Evolutionary conservation across 495 filamentous ascomycete species (phyloP).

Genomic region (Lophiotrema nucula): DNA sequence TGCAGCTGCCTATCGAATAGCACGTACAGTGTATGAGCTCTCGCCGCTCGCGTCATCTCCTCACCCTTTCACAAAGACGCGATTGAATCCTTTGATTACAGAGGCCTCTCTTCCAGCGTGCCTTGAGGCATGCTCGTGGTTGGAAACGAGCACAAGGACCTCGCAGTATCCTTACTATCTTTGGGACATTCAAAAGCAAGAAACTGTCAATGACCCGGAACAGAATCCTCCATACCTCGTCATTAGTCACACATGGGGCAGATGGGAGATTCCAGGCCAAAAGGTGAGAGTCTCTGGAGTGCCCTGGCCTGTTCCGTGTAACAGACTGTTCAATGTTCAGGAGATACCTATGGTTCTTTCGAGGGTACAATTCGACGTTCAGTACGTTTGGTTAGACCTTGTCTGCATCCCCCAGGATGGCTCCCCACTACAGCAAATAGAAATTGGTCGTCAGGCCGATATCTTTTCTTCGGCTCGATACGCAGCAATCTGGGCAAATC

Average conservation of each 20-base stretch:
- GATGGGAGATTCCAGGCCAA: background rate
- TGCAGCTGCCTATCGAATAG: background rate
- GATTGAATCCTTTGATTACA: background rate
- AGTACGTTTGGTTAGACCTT: background rate
- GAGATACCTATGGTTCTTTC: background rate
- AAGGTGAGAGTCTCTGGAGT: background rate
- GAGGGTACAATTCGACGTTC: background rate
- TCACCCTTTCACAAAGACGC: too few relatives aligned
- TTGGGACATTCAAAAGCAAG: background rate
- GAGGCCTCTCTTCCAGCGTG: background rate
- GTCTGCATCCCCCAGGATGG: background rate
- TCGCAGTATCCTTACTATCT: background rate
- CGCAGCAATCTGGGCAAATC: background rate
- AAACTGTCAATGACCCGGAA: background rate
- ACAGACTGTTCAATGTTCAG: background rate
- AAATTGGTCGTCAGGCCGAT: background rate
- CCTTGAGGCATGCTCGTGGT: background rate
- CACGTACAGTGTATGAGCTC: too few relatives aligned
- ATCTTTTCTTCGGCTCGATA: background rate
- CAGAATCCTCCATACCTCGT: background rate
- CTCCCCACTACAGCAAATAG: background rate
- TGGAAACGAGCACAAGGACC: background rate
- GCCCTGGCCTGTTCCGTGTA: background rate
- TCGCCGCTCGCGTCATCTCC: too few relatives aligned
- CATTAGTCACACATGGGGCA: background rate